These are phyloP conservation scores for Blastocystis hominis DNA, from an alignment of 352 stramenopile genomes.

Conservation along the genomic window DNA sequence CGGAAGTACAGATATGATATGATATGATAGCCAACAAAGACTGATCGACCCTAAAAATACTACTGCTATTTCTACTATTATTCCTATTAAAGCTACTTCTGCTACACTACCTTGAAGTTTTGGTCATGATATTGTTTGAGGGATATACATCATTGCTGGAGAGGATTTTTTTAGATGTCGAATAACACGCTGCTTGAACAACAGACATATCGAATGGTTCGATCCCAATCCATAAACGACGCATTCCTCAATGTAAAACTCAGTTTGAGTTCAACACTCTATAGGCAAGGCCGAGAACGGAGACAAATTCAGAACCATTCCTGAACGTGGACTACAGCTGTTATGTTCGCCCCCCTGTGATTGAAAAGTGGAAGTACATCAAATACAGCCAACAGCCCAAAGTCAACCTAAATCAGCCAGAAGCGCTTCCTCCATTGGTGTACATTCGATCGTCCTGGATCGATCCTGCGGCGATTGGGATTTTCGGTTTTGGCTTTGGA, in stretches of 20 bases:
- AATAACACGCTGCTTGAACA: not conserved
- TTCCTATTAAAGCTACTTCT: too few relatives aligned
- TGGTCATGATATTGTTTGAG: too few relatives aligned
- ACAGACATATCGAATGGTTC: not conserved
- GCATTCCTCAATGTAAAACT: not conserved
- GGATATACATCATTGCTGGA: not conserved
- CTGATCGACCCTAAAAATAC: too few relatives aligned
- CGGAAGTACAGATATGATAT: not conserved
- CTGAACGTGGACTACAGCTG: conserved; percentile 24
- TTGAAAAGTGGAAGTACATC: conserved; percentile 36
- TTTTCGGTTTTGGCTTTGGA: conserved; percentile 19
- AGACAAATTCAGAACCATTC: not conserved
- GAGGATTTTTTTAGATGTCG: not conserved
- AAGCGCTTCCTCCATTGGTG: not conserved
- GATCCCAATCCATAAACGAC: conserved; percentile 17
- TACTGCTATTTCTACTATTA: too few relatives aligned
- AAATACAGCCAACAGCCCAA: not conserved
- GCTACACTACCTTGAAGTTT: too few relatives aligned
- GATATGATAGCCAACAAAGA: too few relatives aligned
- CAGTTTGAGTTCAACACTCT: not conserved
- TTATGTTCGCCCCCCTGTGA: not conserved
- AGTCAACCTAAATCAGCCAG: not conserved
- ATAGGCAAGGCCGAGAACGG: not conserved
- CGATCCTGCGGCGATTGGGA: not conserved
- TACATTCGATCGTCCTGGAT: conserved; percentile 20